phyloP scores from a whole-genome alignment of 2,329 filamentous ascomycete species.

The Myriosclerotinia scirpicola region DNA sequence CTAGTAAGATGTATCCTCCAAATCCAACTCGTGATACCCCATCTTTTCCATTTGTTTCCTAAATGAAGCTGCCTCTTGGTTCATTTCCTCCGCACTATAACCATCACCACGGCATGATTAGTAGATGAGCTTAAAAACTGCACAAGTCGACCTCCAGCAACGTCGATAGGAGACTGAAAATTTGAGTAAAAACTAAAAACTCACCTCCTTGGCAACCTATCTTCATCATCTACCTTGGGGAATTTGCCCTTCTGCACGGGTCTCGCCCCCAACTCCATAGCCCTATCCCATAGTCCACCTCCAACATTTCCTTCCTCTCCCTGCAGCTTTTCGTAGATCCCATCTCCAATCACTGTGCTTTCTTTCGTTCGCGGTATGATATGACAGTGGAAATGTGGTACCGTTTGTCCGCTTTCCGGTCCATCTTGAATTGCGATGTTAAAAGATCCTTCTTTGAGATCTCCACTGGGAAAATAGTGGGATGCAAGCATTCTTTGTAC shows the following conservation, averaged over 20 bases:
- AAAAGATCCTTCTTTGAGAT: constrained; percentile 67
- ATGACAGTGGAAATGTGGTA: constrained; percentile 90
- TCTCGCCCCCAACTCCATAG: constrained; percentile 53
- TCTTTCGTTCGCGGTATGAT: constrained; percentile 72
- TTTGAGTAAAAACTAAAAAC: not conserved
- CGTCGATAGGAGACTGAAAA: too few relatives aligned
- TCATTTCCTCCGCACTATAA: constrained; percentile 69
- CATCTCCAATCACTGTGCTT: constrained; percentile 58
- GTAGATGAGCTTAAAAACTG: not conserved
- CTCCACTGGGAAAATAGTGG: constrained; percentile 58
- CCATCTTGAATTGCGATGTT: constrained; percentile 97
- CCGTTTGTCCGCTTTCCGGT: constrained; percentile 84
- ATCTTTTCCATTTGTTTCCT: constrained; percentile 35
- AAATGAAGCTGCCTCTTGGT: constrained; percentile 62
- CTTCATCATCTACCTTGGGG: constrained; percentile 68
- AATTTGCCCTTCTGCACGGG: constrained; percentile 58
- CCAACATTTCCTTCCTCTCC: constrained; percentile 82
- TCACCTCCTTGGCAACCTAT: constrained; percentile 58
- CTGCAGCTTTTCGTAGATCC: constrained; percentile 81
- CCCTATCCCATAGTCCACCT: constrained; percentile 64
- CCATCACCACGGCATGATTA: not conserved
- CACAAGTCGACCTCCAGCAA: not conserved
- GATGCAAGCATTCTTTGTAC: constrained; percentile 73
- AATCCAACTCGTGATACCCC: constrained; percentile 3
- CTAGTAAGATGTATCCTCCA: not conserved